These are phyloP conservation scores for Hypoxylon intermedium DNA, from an alignment of 495 filamentous ascomycete species.

Conservation along the genomic window DNA sequence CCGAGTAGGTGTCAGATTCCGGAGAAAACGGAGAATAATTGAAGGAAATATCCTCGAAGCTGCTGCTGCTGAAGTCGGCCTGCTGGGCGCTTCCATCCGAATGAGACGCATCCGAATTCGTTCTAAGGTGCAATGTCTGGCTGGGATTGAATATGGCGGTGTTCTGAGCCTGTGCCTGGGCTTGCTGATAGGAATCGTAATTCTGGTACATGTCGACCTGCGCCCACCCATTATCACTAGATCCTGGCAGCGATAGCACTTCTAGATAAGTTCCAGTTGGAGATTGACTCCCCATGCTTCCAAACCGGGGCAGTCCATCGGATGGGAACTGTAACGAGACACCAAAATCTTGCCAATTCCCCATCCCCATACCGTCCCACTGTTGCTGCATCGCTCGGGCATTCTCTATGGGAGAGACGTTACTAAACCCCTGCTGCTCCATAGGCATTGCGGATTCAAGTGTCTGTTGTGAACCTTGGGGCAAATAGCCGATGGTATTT, in stretches of 20 bases:
- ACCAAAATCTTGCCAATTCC: conserved; percentile 79
- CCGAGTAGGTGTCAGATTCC: conserved; percentile 66
- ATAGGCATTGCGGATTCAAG: conserved; percentile 70
- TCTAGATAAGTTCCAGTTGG: conserved; percentile 84
- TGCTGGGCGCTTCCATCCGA: conserved; percentile 65
- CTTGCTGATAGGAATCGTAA: conserved; percentile 56
- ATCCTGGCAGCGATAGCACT: conserved; percentile 76
- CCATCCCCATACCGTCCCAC: conserved; percentile 55
- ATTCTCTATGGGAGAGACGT: conserved; percentile 69
- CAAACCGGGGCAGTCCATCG: conserved; percentile 61
- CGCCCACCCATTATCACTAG: conserved; percentile 86
- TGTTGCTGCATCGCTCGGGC: conserved; percentile 67
- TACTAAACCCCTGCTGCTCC: conserved; percentile 64
- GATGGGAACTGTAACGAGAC: conserved; percentile 60
- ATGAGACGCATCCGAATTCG: conserved; percentile 82
- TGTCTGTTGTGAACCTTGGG: conserved; percentile 69
- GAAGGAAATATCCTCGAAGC: conserved; percentile 80
- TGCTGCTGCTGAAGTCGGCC: conserved; percentile 76
- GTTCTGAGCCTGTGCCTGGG: conserved; percentile 53
- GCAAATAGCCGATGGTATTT: conserved; percentile 71
- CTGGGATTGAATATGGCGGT: conserved; percentile 83
- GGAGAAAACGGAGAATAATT: conserved; percentile 74
- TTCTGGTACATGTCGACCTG: conserved; percentile 67
- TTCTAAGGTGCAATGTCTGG: conserved; percentile 83
- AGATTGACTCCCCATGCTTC: conserved; percentile 75